Percentiles rank a stretch among this genome's conserved stretches.
Conservation (phyloP, 2,329 filamentous ascomycete species). For the Fusarium scirpi region DNA sequence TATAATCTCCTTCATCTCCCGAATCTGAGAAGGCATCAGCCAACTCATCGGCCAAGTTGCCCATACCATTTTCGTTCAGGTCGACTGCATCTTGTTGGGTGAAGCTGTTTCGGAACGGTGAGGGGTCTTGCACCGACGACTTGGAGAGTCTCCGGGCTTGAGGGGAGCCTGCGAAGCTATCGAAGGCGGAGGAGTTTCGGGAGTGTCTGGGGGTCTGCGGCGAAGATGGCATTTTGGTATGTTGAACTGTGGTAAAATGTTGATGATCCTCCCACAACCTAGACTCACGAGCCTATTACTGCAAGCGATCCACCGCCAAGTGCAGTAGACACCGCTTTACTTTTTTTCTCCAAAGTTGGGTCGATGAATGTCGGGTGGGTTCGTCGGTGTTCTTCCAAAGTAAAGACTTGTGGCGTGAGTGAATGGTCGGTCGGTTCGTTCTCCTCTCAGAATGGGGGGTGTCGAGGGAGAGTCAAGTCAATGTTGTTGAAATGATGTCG, state of each 20-base stretch:
- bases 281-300: conserved; percentile 29
- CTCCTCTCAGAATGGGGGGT: conserved; percentile 37
- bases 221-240: conserved; percentile 53
- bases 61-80: conserved; percentile 69
- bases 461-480: conserved; percentile 40
- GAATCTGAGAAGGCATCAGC: conserved; percentile 78
- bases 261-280: conserved; percentile 28
- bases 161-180: conserved; percentile 61
- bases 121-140: conserved; percentile 63
- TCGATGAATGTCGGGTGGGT: background rate
- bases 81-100: conserved; percentile 63
- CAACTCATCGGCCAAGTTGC: conserved; percentile 84
- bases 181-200: conserved; percentile 67
- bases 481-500: conserved; percentile 41
- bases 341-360: background rate
- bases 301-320: conserved; percentile 31
- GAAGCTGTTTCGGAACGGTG: conserved; percentile 62
- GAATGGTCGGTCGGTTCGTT: conserved; percentile 23
- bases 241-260: conserved; percentile 14
- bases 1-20: conserved; percentile 68
- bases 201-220: conserved; percentile 71
- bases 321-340: conserved; percentile 14
- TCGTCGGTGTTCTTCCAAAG: background rate
- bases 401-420: conserved; percentile 16
- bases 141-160: conserved; percentile 62